Conservation (phyloP, 2,329 filamentous ascomycete genomes). For the Apiospora saccharicola region DNA sequence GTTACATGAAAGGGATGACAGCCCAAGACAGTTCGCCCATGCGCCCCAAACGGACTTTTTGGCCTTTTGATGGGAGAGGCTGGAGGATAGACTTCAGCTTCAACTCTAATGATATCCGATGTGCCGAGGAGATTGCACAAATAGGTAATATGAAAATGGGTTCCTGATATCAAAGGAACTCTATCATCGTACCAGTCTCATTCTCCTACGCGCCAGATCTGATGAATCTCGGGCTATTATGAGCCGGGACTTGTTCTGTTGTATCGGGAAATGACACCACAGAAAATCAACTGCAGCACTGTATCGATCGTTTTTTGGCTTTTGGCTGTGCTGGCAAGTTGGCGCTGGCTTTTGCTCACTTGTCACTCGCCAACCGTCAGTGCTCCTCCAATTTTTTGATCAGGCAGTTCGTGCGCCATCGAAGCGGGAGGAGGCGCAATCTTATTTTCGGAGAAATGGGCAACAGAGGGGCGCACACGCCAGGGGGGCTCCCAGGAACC, state of each 20-base stretch:
- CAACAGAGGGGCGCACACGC: not conserved
- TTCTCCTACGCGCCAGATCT: not conserved
- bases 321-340: not conserved
- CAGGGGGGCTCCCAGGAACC: not conserved
- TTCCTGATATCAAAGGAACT: not conserved
- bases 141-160: not conserved
- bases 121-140: not conserved
- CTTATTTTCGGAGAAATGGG: constrained; percentile 15
- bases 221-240: not conserved
- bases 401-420: not conserved
- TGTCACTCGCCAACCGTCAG: not conserved
- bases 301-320: not conserved
- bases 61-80: too few relatives aligned
- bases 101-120: not conserved
- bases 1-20: constrained; percentile 22
- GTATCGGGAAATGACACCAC: not conserved
- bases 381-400: not conserved
- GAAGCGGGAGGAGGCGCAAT: constrained; percentile 16
- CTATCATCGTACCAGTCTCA: not conserved
- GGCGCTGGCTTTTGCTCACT: too few relatives aligned
- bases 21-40: constrained; percentile 10
- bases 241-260: not conserved
- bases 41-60: not conserved
- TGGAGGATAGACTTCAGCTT: not conserved
- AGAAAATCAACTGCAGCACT: not conserved